A percentile compares a stretch with the other conserved stretches of the same genome.
Evolutionary conservation across 2,329 filamentous ascomycete genomes (phyloP).

Genomic region (Ceratocystis colombiana): DNA sequence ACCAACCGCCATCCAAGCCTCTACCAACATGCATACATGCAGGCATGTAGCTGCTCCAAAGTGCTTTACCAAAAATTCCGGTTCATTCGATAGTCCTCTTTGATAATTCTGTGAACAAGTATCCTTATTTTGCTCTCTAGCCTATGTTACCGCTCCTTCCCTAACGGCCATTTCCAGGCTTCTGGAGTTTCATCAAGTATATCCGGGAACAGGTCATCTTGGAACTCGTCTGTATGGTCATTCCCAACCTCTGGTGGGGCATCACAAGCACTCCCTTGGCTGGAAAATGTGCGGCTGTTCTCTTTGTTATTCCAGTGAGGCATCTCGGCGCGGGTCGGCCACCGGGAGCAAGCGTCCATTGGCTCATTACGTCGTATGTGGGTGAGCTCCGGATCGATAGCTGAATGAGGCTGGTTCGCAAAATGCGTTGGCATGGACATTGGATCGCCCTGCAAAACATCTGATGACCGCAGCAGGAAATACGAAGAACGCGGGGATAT

Average conservation of each 20-base stretch:
- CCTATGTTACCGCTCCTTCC: not conserved
- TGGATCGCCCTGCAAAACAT: not conserved
- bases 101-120: not conserved
- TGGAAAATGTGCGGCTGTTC: not conserved
- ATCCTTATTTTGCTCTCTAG: not conserved
- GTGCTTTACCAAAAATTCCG: not conserved
- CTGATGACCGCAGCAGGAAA: not conserved
- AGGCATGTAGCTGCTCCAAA: not conserved
- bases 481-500: not conserved
- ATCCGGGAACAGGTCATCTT: not conserved
- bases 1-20: not conserved
- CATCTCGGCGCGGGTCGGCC: not conserved
- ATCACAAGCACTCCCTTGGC: not conserved
- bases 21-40: not conserved
- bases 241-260: not conserved
- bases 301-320: not conserved
- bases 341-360: not conserved
- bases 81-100: no score
- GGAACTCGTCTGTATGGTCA: not conserved
- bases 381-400: not conserved
- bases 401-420: not conserved
- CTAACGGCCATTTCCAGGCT: not conserved
- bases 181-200: not conserved
- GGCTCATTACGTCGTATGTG: not conserved
- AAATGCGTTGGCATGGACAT: not conserved